Base-by-base conservation (phyloP, 345 rosid genomes). In the Salix dunnii region DNA sequence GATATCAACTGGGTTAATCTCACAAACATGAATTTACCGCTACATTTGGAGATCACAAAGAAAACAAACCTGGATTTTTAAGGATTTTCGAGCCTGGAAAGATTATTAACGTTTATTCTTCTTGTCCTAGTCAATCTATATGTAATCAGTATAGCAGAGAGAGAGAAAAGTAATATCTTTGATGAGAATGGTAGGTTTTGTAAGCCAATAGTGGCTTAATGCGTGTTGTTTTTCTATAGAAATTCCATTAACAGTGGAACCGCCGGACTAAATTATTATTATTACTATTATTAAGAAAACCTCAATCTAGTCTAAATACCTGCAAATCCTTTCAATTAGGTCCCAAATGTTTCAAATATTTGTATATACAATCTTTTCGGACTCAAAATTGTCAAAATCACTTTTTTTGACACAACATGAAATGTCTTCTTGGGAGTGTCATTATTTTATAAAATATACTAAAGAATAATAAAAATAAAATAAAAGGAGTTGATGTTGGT, bases 21-120 rank as follows among this genome's bases (percentile, higher is more conserved):
- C n/a, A 48, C 40, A 76, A 72, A 6, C 69, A 6, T 62, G 21
- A 38, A 62, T 68, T 67, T 21, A 6, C 14, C 76, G 31, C 61
- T 14, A 43, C 65, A 62, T 66, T 14, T 20, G 63, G 11, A 25
- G 16, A 46, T 7, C 7, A 31, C 21, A 23, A 4, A 78, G 73
- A 30, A 17, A 73, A 67, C 51, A 53, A 43, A 67, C 71, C 77
- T 67, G 69, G 63, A 38, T 16, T 28, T 61, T 46, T 42, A 16
- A 10, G 27, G 18, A 53, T 21, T 66, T 48, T 27, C 12, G 35
- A 5, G 61, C 9, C 28, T 48, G 70, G 46, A 21, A 77, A 4
- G 11, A 67, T 36, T 35, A 67, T 36, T 35, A 23, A 16, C 53
- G 17, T 20, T 38, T 31, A 42, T 28, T 28, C 35, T 40, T 28